phyloP scores from a whole-genome alignment of 208 protist species.

The Trypanosomatidae sp. region DNA sequence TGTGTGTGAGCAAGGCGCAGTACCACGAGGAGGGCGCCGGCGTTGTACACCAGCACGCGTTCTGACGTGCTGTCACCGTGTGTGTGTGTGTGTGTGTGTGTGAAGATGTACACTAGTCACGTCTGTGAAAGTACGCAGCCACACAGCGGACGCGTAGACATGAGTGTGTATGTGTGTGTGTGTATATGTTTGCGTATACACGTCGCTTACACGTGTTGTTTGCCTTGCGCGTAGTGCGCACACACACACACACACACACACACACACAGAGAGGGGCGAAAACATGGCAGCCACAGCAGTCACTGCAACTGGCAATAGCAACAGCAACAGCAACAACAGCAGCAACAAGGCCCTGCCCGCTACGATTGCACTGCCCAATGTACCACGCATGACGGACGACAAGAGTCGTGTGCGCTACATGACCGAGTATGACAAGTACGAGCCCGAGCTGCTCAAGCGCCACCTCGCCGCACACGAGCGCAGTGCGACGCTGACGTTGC shows the following conservation, averaged over 20 bases:
- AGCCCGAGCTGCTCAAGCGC: slow-evolving; percentile 76
- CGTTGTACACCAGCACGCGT: slow-evolving; percentile 47
- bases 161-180: neutral
- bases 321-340: too few relatives aligned
- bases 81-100: neutral
- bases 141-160: neutral
- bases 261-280: too few relatives aligned
- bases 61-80: slow-evolving; percentile 12
- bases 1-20: slow-evolving; percentile 61
- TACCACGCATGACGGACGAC: slow-evolving; percentile 74
- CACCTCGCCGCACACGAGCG: slow-evolving; percentile 61
- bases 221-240: too few relatives aligned
- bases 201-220: too few relatives aligned
- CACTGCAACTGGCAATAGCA: too few relatives aligned
- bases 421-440: slow-evolving; percentile 81
- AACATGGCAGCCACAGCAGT: too few relatives aligned
- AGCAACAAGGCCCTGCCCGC: too few relatives aligned
- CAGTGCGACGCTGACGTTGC: slow-evolving; percentile 55
- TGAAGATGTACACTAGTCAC: slow-evolving; percentile 2
- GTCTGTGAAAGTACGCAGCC: neutral
- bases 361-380: slow-evolving; percentile 73
- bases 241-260: too few relatives aligned
- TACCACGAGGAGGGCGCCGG: slow-evolving; percentile 71
- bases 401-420: slow-evolving; percentile 60
- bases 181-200: too few relatives aligned